Base-by-base conservation (phyloP, 352 stramenopile species). In the Thalassiosira livingstoniorum region DNA sequence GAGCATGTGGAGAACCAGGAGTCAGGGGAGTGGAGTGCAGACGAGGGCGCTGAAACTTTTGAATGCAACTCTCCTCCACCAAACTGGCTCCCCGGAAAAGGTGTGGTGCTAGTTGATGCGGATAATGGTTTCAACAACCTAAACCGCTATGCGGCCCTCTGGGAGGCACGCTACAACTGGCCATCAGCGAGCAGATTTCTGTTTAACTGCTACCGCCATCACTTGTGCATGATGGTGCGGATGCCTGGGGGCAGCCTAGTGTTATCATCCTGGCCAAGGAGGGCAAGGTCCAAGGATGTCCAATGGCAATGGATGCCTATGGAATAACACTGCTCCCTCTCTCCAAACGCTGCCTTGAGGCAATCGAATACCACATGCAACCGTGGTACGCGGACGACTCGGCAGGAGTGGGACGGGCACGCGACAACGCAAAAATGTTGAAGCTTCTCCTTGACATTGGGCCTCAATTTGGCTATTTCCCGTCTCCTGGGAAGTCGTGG, bases 321-420 rank as follows among this genome's bases (percentile, higher is more conserved):
- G 71, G 78, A 0, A 32, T 85, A 25, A 31, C 53, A 4, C n/a
- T 81, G 15, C 31, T 78, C 5, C 78, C 78, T n/a, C 58, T 85
- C 15, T 23, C 60, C 1, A 25, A 61, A n/a, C 29, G 45, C 2
- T 55, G 80, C 2, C 53, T 55, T 18, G 23, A 61, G 10, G 45
- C 5, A 15, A 39, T 74, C 3, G 64, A 43, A 7, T 35, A 53
- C 3, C 42, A 27, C 2, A 29, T 74, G 47, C 78, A 85, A 51
- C 66, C 78, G 2, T 86, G 71, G 78, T 82, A 75, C 43, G 60
- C 58, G 1, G 72, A 86, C 62, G 78, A 86, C 37, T 35, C 51
- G 5, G 72, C 23, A 1, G 51, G 66, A 11, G 60, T 39, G 0
- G 65, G 61, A 4, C 32, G 27, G 7, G 39, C 60, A 4, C 1